Evolutionary conservation across 2,329 filamentous ascomycete species (phyloP).

Genomic region (Ophiocordyceps australis): DNA sequence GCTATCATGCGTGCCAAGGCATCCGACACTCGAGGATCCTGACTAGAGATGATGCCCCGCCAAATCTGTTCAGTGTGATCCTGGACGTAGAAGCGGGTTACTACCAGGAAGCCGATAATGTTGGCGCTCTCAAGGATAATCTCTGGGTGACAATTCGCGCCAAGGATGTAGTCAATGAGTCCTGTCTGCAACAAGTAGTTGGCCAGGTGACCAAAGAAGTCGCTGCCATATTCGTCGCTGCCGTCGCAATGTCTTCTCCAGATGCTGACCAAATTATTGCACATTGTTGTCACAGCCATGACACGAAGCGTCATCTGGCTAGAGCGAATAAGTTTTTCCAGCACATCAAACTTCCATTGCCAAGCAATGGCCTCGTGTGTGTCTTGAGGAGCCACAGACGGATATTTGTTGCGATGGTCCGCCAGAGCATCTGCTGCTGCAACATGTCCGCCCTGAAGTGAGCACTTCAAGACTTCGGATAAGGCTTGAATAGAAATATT

Average conservation of each 20-base stretch:
- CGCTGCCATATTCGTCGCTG: conserved; percentile 16
- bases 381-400: conserved; percentile 17
- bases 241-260: conserved; percentile 40
- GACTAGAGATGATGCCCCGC: conserved; percentile 63
- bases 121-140: conserved; percentile 68
- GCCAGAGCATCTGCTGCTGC: conserved; percentile 13
- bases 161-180: conserved; percentile 73
- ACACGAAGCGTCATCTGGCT: conserved; percentile 85
- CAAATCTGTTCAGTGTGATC: conserved; percentile 66
- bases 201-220: conserved; percentile 49
- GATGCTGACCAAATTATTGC: conserved; percentile 46
- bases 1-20: conserved; percentile 53
- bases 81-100: conserved; percentile 55
- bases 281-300: conserved; percentile 58
- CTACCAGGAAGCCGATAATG: conserved; percentile 71
- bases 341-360: conserved; percentile 52
- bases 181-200: conserved; percentile 50
- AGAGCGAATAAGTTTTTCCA: conserved; percentile 59
- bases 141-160: conserved; percentile 81
- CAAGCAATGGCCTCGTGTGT: conserved; percentile 32
- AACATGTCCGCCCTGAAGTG: conserved; percentile 17
- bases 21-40: conserved; percentile 70
- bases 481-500: conserved; percentile 19
- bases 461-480: conserved; percentile 22
- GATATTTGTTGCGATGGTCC: conserved; percentile 10